Evolutionary conservation across 2,329 filamentous ascomycete genomes (phyloP), one percentile per base, ranked within the genome.

Genomic region (Colletotrichum neosansevieriae): DNA sequence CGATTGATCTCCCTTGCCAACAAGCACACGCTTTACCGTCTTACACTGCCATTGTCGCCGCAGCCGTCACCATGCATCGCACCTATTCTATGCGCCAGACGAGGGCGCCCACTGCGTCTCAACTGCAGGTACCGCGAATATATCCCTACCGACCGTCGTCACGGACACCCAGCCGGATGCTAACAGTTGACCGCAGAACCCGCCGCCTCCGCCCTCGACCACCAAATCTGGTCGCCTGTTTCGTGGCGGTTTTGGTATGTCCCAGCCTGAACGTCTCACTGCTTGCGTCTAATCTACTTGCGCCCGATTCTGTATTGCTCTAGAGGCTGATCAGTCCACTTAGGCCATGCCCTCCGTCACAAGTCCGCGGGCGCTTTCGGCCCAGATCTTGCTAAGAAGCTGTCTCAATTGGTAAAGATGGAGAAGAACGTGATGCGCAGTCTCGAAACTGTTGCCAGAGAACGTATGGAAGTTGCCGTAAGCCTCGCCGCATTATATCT

Each of bases 371-470:
- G 92, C 73, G 91, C 92, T 74, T 94, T 94, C 73, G 88, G 89
- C 71, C 88, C 94, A 66, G 96, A 99, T 76, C 90, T 99, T 67
- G 92, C 96, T 67, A 98, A 97, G 88, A 99, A 99, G 88, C 91
- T 99, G 71, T 94, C 94, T 45, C 93, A 97, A 84, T 89, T 99
- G 60, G 96, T 99, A 72, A 99, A 99, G 89, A 99, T 99, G 96
- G 96, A 99, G 85, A 99, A 99, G 90, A 98, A 99, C 79, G 93
- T 98, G 65, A 99, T 99, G 96, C 94, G 96, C 81, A 98, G 94
- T 79, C 91, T 98, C 87, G 96, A 99, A 80, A 87, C 94, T 57
- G 96, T 98, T 61, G 94, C 94, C 51, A 91, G 94, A 77, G 96
- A 99, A 86, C 91, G 96, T 75, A 98, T 98, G 94, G 96, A 98